Percentiles rank a stretch among this genome's conserved stretches.
Conservation (phyloP, 345 rosid species). For the Odontarrhena argentea region DNA sequence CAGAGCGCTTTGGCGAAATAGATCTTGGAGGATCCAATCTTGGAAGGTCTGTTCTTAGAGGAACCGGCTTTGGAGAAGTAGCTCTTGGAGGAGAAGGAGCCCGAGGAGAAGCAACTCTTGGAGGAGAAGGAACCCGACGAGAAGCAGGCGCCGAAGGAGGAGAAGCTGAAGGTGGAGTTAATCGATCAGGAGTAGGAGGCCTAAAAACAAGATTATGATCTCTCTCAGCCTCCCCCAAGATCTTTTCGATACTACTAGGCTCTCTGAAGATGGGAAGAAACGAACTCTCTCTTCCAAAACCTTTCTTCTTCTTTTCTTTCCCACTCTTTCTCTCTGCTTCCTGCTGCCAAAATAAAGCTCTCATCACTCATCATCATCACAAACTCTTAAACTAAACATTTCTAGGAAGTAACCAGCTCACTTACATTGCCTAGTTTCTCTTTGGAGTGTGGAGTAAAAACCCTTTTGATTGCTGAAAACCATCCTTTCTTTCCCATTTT, state of each 20-base stretch:
- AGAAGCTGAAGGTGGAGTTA: constrained; percentile 25
- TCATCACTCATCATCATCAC: constrained; percentile 17
- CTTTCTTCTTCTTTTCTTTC: constrained; percentile 80
- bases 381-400: constrained; percentile 22
- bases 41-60: constrained; percentile 47
- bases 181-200: constrained; percentile 56
- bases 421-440: constrained; percentile 78
- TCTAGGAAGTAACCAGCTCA: constrained; percentile 4
- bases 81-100: constrained; percentile 45
- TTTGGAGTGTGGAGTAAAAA: constrained; percentile 68
- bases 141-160: constrained; percentile 40
- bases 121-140: constrained; percentile 31
- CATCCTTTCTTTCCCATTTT: constrained; percentile 96
- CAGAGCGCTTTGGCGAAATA: constrained; percentile 52
- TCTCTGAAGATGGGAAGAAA: constrained; percentile 83
- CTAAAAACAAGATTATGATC: constrained; percentile 71
- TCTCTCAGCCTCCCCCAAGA: constrained; percentile 89
- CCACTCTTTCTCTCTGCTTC: constrained; percentile 64
- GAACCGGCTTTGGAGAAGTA: constrained; percentile 53
- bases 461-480: constrained; percentile 92
- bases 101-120: constrained; percentile 43
- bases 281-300: constrained; percentile 64
- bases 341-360: constrained; percentile 36
- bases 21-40: constrained; percentile 29
- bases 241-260: constrained; percentile 96